Conservation (phyloP, 2,329 filamentous ascomycete species). For the Sporothrix brunneoviolacea region DNA sequence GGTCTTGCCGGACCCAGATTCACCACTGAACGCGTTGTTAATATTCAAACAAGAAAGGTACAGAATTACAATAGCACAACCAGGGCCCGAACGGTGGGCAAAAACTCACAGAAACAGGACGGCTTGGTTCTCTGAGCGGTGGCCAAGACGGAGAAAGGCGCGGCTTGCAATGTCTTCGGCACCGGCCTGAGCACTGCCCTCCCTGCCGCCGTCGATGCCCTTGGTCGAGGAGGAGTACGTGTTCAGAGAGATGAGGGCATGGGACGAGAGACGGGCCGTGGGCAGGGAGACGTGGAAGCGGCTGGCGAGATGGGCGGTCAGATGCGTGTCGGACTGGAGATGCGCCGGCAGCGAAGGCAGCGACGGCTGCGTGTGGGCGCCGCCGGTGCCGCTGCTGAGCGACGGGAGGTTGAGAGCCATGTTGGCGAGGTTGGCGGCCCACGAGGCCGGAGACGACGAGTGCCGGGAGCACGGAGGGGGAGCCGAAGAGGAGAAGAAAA, state of each 20-base stretch:
- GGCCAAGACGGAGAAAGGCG: constrained; percentile 77
- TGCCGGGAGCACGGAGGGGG: background rate
- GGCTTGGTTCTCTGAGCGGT: constrained; percentile 88
- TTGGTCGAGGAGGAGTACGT: constrained; percentile 87
- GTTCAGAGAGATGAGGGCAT: constrained; percentile 86
- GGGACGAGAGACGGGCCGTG: constrained; percentile 81
- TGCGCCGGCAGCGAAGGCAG: constrained; percentile 82
- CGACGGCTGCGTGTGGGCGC: constrained; percentile 74
- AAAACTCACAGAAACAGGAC: constrained; percentile 78
- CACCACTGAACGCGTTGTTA: constrained; percentile 56
- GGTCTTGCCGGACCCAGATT: constrained; percentile 94
- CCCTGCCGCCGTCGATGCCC: constrained; percentile 82
- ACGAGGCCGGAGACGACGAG: background rate
- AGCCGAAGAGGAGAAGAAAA: background rate
- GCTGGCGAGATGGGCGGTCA: constrained; percentile 75
- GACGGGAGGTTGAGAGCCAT: constrained; percentile 57
- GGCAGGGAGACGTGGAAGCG: constrained; percentile 89
- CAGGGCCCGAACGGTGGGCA: too few species aligned
- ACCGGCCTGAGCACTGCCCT: constrained; percentile 86
- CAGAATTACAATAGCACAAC: background rate
- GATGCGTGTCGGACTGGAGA: constrained; percentile 57
- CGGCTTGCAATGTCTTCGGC: constrained; percentile 86
- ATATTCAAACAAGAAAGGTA: constrained; percentile 6
- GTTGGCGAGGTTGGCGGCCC: constrained; percentile 24
- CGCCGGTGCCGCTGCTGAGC: constrained; percentile 40